Conservation (phyloP, 148 eudicot genomes). For the Salicornia ramosissima region DNA sequence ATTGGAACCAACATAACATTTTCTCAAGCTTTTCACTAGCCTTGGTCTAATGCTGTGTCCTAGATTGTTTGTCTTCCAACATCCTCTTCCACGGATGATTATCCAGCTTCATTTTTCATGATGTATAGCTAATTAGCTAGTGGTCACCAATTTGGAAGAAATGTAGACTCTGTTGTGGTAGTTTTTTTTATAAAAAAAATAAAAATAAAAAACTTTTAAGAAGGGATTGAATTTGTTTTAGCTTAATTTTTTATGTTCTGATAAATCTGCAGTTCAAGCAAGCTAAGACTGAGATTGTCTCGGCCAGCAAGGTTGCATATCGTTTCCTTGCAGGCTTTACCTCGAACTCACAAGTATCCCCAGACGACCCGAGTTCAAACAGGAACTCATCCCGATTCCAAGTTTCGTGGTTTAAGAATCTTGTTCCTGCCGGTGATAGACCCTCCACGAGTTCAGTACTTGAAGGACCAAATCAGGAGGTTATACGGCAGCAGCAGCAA, state of each 20-base stretch:
- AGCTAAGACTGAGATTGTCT: constrained; percentile 87
- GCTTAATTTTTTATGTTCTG: neutral
- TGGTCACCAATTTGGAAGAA: neutral
- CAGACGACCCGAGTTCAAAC: constrained; percentile 46
- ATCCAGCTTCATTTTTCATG: neutral
- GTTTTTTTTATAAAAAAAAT: neutral
- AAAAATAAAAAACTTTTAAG: neutral
- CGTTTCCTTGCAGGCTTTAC: constrained; percentile 61
- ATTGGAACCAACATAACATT: too few relatives aligned
- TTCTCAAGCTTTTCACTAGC: too few relatives aligned
- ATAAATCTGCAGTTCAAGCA: constrained; percentile 60
- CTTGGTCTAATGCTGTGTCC: neutral
- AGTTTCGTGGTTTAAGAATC: constrained; percentile 73
- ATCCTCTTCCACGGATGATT: neutral
- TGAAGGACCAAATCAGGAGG: constrained; percentile 49
- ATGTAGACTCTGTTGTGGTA: neutral
- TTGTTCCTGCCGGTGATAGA: constrained; percentile 63
- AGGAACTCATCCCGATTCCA: constrained; percentile 60
- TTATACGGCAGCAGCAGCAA: constrained; percentile 30
- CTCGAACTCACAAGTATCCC: constrained; percentile 43
- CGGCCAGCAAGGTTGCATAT: constrained; percentile 92
- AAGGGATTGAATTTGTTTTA: neutral
- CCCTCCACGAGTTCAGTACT: constrained; percentile 68
- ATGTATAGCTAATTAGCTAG: neutral
- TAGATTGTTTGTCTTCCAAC: neutral